Base-by-base conservation (phyloP, 2,329 filamentous ascomycete species). In the Orbilia blumenaviensis region DNA sequence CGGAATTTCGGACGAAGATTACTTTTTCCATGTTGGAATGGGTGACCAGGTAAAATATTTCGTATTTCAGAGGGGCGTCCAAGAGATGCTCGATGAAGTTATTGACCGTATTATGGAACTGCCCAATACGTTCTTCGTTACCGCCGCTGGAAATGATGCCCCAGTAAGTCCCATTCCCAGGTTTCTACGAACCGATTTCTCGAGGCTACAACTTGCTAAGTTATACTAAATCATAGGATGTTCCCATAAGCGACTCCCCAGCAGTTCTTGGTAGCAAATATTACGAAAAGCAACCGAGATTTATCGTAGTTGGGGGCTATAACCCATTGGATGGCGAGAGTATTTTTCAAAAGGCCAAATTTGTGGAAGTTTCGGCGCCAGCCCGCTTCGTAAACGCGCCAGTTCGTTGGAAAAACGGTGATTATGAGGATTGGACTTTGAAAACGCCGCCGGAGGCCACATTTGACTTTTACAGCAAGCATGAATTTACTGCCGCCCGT, bases 101-200 rank as follows among this genome's bases (percentile, higher is more conserved):
- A 52, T 72, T 1, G 23, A 63, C 2, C 12, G 8, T 16, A n/a
- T 64, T 14, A 21, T 21, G 6, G 12, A 36, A 4, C 41, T 73
- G 5, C 48, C 46, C 1, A 73, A 73, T 25, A 52, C 41, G 1
- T 66, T 73, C 6, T 6, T 73, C 5, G 60, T 73, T 8, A 9
- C 9, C 1, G 14, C 34, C 7, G 25, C 48, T 9, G 60, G 68
- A 14, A 63, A 71, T 29, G 16, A n/a, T 1, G 7, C 9, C 2
- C 10, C 18, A 8, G 66, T 68, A 61, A 50, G 64, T 38, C 18
- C 21, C 10, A 25, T 36, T 0, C n/a, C 18, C n/a, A n/a, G 5
- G 5, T 41, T n/a, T 41, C 10, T 10, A 5, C 29, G 29, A 5
- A 34, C 29, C 29, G 5, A 34, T n/a, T n/a, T n/a, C n/a, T n/a